These are phyloP conservation scores for Polygonum maritimum DNA, from an alignment of 148 eudicot genomes.

Conservation along the genomic window DNA sequence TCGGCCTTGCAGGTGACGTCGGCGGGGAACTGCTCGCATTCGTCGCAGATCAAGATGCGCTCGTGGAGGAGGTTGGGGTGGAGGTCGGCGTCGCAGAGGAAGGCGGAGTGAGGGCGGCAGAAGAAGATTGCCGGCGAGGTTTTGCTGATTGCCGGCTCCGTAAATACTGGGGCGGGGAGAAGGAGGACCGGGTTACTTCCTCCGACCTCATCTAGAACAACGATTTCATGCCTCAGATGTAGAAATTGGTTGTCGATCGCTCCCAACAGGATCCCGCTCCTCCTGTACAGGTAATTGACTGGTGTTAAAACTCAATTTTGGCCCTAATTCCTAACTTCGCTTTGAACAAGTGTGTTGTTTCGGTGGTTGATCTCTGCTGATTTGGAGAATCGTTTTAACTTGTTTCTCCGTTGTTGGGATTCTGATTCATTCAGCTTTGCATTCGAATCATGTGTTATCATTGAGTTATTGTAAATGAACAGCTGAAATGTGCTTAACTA, in stretches of 20 bases:
- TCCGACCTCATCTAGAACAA: conserved; percentile 73
- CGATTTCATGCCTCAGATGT: conserved; percentile 65
- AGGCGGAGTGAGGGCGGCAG: conserved; percentile 57
- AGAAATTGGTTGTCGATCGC: conserved; percentile 41
- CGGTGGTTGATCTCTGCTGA: no score
- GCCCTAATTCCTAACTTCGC: no score
- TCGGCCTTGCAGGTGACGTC: conserved; percentile 75
- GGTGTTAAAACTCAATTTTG: no score
- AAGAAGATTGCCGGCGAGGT: conserved; percentile 40
- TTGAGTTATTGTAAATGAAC: background rate
- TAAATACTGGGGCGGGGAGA: conserved; percentile 76
- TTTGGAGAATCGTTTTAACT: no score
- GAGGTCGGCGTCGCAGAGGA: conserved; percentile 51
- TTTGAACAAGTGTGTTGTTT: no score
- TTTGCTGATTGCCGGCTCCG: conserved; percentile 38
- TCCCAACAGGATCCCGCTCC: conserved; percentile 12
- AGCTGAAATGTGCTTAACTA: background rate
- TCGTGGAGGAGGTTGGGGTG: conserved; percentile 49
- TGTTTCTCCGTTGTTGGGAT: no score
- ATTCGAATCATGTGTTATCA: background rate
- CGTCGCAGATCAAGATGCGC: conserved; percentile 74
- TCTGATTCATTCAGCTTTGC: no score
- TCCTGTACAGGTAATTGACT: no score
- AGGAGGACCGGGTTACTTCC: conserved; percentile 70
- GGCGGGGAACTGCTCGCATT: conserved; percentile 74